phyloP scores from a whole-genome alignment of 352 stramenopile genomes.

The Globisporangium apiculatum region DNA sequence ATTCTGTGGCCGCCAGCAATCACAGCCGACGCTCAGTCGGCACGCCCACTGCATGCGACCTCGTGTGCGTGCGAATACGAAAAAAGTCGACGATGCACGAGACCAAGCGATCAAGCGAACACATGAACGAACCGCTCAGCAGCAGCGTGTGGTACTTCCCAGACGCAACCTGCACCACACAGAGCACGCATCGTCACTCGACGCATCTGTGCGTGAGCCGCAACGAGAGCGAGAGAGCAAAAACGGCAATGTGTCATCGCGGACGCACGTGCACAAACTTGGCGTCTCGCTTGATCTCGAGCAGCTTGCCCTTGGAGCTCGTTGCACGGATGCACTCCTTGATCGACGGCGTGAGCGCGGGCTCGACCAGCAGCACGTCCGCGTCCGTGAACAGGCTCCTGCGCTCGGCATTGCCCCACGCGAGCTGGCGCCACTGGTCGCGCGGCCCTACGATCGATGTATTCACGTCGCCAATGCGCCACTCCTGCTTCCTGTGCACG shows the following conservation, averaged over 20 bases:
- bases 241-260: neutral
- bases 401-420: slow-evolving; percentile 55
- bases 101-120: no score
- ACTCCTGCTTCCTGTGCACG: slow-evolving; percentile 64
- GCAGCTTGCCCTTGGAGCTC: slow-evolving; percentile 26
- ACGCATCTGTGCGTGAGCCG: neutral
- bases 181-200: neutral
- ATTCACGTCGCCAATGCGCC: slow-evolving; percentile 70
- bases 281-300: slow-evolving; percentile 49
- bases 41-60: no score
- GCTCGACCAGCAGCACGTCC: slow-evolving; percentile 7
- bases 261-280: slow-evolving; percentile 51
- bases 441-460: slow-evolving; percentile 47
- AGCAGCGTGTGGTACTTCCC: slow-evolving; percentile 75
- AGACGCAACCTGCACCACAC: slow-evolving; percentile 36
- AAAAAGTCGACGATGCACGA: no score
- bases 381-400: slow-evolving; percentile 24
- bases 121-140: slow-evolving; percentile 37
- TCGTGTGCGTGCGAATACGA: neutral
- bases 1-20: slow-evolving; percentile 28
- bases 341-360: slow-evolving; percentile 32
- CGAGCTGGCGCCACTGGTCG: slow-evolving; percentile 58
- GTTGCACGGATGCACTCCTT: slow-evolving; percentile 40
- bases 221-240: neutral
- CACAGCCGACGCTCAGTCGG: slow-evolving; percentile 1